Base-by-base conservation (phyloP, 2,329 filamentous ascomycete species). In the Dothideomycetes sp. region DNA sequence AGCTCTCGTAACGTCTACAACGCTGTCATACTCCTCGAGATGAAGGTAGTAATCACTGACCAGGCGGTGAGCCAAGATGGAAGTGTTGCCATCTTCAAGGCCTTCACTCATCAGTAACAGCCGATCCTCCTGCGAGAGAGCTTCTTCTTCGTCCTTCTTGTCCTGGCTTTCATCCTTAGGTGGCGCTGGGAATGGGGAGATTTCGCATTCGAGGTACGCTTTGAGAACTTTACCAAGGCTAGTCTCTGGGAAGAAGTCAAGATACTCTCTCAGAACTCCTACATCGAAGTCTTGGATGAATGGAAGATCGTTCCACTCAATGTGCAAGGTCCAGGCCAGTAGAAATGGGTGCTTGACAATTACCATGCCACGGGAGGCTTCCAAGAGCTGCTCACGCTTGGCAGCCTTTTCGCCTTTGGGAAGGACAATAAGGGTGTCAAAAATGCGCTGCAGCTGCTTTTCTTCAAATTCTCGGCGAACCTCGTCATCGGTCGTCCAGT, bases 271-370 rank as follows among this genome's bases (percentile, higher is more conserved):
- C 17, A 98, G 64, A n/a, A 89, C 67, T 32, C 75, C 76, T 32
- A 77, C 73, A 54, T 96, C 88, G 67, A 86, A 82, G 18, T 85
- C 75, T n/a, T 72, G 66, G 35, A 91, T 72, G 34, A 75, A 75
- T 50, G 84, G 78, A 31, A 77, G 66, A 58, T 95, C 88, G 49
- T 83, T 75, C 84, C 89, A 96, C 54, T 96, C 85, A 43, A 98
- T 69, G 19, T 83, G 74, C 45, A 95, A 81, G 51, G 86, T 81
- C 93, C 93, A 98, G 0, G 91, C 91, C 12, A 93, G 70, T 47
- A 81, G 77, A 61, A 81, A 94, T 0, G 86, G 84, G 51, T 96
- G 87, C 51, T 89, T 88, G 57, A 98, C 91, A 44, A 94, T 84
- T 45, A 98, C 89, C 84, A 98, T 94, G 45, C 89, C 91, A 46